These are phyloP conservation scores for Coemansia sp. DNA, from an alignment of 192 early-diverging fungal genomes.

Conservation along the genomic window DNA sequence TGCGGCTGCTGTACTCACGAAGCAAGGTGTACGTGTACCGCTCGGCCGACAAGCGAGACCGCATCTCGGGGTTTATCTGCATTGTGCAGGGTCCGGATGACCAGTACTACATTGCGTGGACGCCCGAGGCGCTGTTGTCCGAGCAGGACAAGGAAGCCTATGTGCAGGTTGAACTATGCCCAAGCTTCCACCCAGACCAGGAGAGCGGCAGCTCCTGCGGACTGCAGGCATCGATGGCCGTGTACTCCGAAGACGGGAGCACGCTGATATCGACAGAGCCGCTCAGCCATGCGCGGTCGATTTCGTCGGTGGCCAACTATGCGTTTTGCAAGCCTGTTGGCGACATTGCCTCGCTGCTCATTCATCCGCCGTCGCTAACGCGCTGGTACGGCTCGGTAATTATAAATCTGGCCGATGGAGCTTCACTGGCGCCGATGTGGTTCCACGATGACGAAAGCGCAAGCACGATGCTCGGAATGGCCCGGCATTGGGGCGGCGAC, in stretches of 20 bases:
- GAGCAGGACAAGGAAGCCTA: conserved; percentile 56
- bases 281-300: conserved; percentile 28
- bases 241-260: conserved; percentile 29
- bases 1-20: conserved; percentile 61
- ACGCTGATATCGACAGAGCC: conserved; percentile 43
- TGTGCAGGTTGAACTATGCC: conserved; percentile 58
- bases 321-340: conserved; percentile 59
- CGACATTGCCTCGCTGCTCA: conserved; percentile 58
- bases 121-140: conserved; percentile 61
- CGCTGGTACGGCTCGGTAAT: conserved; percentile 67
- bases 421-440: conserved; percentile 62
- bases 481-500: conserved; percentile 63
- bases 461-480: conserved; percentile 51
- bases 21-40: conserved; percentile 73
- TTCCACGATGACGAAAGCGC: conserved; percentile 69
- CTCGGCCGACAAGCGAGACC: conserved; percentile 55
- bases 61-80: conserved; percentile 64
- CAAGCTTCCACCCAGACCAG: conserved; percentile 29
- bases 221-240: conserved; percentile 16
- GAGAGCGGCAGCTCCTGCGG: not conserved
- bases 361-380: conserved; percentile 63
- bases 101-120: conserved; percentile 67
- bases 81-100: conserved; percentile 57
- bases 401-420: conserved; percentile 61
- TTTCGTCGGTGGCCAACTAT: conserved; percentile 51